Base-by-base conservation (phyloP, 768 basidiomycete species). In the Pilatotrama ljubarskyi region DNA sequence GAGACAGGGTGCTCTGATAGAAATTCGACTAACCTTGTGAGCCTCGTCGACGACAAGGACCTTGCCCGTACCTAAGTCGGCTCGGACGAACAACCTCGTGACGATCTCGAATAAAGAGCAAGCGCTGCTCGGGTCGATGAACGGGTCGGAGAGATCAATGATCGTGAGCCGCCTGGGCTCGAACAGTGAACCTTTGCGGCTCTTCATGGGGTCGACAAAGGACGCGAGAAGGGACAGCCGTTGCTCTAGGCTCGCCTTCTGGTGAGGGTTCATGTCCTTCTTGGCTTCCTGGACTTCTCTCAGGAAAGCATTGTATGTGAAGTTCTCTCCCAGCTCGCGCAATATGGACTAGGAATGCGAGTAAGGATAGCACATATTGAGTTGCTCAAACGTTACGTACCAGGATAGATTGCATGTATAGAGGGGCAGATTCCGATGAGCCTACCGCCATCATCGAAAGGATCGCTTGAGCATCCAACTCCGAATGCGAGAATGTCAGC, bases 1-100 rank as follows among this genome's bases (percentile, higher is more conserved):
- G 17, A 29, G 29, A 50, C 25, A 64, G 36, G 51, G 8, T 2
- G 20, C 18, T 37, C 2, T 13, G 29, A 32, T 32, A 10, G 29
- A 32, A 10, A 32, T 10, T 32, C 43, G n/a, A 58, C 73, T 37
- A 53, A 85, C 88, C 68, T 90, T 90, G 64, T 91, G 88, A 0
- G 89, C 88, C 59, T 91, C 89, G 46, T 91, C 88, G 0, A 90
- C 84, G 0, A 91, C 79, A 1, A 88, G 77, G 1, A 88, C 81
- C 56, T 89, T 90, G 5, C 87, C 88, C 0, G 84, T 85, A 3
- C 72, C 77, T 2, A 87, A 78, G 1, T 83, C 74, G 1, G 84
- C 79, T 25, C 88, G 78, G 11, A 87, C 78, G 63, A 90, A 91
- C 1, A 87, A 66, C 37, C 88, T 78, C 0, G 82, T 78, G 0